Evolutionary conservation across 495 filamentous ascomycete genomes (phyloP).

Genomic region (Aspergillus avenaceus): DNA sequence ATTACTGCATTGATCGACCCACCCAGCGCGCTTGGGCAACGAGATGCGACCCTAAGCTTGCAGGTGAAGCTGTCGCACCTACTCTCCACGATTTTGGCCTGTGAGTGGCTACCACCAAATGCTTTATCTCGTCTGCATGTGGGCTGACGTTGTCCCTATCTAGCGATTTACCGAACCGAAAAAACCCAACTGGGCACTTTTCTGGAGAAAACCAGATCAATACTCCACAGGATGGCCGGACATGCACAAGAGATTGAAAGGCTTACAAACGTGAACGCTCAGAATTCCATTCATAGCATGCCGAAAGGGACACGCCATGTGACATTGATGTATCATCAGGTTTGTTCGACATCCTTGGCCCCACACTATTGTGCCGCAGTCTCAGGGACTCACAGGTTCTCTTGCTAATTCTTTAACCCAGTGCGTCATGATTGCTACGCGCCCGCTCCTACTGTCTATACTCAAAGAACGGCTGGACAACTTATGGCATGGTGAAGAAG

Average conservation of each 20-base stretch:
- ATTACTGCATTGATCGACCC: slow-evolving; percentile 28
- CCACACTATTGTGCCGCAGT: neutral
- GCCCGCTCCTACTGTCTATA: slow-evolving; percentile 33
- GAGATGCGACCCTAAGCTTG: slow-evolving; percentile 24
- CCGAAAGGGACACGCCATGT: slow-evolving; percentile 30
- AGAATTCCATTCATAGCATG: slow-evolving; percentile 26
- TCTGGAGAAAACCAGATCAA: slow-evolving; percentile 28
- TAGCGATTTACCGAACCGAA: slow-evolving; percentile 31
- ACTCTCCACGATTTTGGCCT: slow-evolving; percentile 22
- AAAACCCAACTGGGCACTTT: slow-evolving; percentile 29
- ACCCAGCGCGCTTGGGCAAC: slow-evolving; percentile 10
- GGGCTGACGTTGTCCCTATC: neutral
- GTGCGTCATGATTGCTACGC: slow-evolving; percentile 35
- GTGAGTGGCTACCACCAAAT: slow-evolving; percentile 4
- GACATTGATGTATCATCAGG: slow-evolving; percentile 36
- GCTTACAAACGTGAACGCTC: slow-evolving; percentile 21
- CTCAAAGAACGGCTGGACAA: slow-evolving; percentile 29
- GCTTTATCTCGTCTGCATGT: neutral
- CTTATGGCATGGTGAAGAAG: slow-evolving; percentile 19
- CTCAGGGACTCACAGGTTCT: too few relatives aligned
- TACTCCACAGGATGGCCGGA: slow-evolving; percentile 30
- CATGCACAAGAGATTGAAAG: slow-evolving; percentile 30
- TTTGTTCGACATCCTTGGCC: slow-evolving; percentile 3
- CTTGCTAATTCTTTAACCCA: neutral
- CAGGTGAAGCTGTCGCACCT: slow-evolving; percentile 29